Evolutionary conservation across 2,329 filamentous ascomycete species (phyloP).

Genomic region (Davidsoniella eucalypti): DNA sequence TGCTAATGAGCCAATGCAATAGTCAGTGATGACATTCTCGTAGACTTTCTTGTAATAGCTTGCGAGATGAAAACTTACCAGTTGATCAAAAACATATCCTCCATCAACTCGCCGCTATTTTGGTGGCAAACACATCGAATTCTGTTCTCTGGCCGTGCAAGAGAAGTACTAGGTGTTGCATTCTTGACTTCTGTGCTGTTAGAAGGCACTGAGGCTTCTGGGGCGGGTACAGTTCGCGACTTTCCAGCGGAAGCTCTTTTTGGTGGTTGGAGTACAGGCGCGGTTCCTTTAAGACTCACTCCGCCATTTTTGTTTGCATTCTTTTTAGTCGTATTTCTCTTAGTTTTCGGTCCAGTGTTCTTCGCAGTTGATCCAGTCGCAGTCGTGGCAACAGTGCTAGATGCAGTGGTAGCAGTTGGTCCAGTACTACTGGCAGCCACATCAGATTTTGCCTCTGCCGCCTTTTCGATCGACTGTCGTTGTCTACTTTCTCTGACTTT

Average conservation of each 20-base stretch:
- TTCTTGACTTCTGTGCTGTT: background rate
- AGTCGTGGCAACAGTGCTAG: too few species aligned
- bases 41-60: too few species aligned
- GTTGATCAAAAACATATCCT: slow-evolving; percentile 41
- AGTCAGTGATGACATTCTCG: background rate
- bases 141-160: slow-evolving; percentile 16
- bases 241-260: too few species aligned
- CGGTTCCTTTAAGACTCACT: too few species aligned
- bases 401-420: too few species aligned
- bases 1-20: slow-evolving; percentile 23
- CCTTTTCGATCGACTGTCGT: slow-evolving; percentile 20
- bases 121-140: slow-evolving; percentile 42
- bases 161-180: slow-evolving; percentile 1
- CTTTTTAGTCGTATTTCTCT: too few species aligned
- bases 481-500: slow-evolving; percentile 39
- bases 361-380: too few species aligned
- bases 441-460: background rate
- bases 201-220: background rate
- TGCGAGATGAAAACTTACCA: slow-evolving; percentile 31
- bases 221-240: background rate
- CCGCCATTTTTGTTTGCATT: too few species aligned
- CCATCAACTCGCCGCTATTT: slow-evolving; percentile 25
- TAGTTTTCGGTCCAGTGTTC: too few species aligned
- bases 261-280: too few species aligned
- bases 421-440: too few species aligned